Conservation (phyloP, 495 filamentous ascomycete species). For the Oidiodendron maius region DNA sequence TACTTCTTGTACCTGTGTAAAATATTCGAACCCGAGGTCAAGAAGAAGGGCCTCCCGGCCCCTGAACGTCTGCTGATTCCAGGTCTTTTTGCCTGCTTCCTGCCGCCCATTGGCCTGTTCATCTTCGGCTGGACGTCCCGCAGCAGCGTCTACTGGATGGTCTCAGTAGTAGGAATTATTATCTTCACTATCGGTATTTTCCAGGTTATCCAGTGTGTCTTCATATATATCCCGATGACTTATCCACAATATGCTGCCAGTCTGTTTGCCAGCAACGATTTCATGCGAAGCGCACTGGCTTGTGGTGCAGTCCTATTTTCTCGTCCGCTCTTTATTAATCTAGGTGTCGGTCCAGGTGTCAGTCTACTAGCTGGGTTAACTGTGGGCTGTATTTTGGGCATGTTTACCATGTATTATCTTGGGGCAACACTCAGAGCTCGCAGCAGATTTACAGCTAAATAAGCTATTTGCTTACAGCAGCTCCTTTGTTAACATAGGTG, state of each 20-base stretch:
- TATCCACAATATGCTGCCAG: slow-evolving; percentile 59
- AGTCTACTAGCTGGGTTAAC: slow-evolving; percentile 52
- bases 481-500: too few relatives aligned
- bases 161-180: slow-evolving; percentile 49
- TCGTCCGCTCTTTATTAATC: slow-evolving; percentile 47
- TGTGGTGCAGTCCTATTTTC: slow-evolving; percentile 53
- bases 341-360: slow-evolving; percentile 50
- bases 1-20: slow-evolving; percentile 48
- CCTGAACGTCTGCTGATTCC: slow-evolving; percentile 51
- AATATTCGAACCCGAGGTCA: slow-evolving; percentile 45
- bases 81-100: slow-evolving; percentile 46
- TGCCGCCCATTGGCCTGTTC: slow-evolving; percentile 54
- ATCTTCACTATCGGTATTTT: slow-evolving; percentile 44
- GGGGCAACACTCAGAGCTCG: slow-evolving; percentile 41
- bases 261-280: slow-evolving; percentile 58
- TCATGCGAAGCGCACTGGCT: slow-evolving; percentile 48
- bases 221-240: slow-evolving; percentile 55
- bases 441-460: too few relatives aligned
- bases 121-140: slow-evolving; percentile 57
- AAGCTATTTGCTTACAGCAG: too few relatives aligned
- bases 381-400: slow-evolving; percentile 48
- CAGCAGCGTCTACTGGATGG: slow-evolving; percentile 56
- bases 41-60: slow-evolving; percentile 35
- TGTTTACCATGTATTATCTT: slow-evolving; percentile 47
- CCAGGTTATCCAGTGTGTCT: slow-evolving; percentile 53